Conservation (phyloP, 2,329 filamentous ascomycete genomes). For the Clarireedia homoeocarpa region DNA sequence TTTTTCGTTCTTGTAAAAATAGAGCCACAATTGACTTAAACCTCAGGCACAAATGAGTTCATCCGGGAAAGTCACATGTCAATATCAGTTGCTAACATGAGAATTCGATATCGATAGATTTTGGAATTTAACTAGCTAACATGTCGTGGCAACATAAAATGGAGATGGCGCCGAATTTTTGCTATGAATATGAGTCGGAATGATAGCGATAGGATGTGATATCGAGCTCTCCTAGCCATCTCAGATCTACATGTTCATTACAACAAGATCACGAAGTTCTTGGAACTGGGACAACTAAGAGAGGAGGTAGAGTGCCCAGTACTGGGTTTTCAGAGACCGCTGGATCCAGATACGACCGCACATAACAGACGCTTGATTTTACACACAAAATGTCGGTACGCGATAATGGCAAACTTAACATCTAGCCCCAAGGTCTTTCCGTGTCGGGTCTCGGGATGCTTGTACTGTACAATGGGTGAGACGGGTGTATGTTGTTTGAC, state of each 20-base stretch:
- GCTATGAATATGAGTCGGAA: too few species aligned
- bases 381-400: background rate
- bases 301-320: too few species aligned
- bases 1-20: background rate
- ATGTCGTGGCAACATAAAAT: too few species aligned
- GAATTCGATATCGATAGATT: background rate
- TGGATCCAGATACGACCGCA: too few species aligned
- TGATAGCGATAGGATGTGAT: too few species aligned
- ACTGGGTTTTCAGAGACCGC: too few species aligned
- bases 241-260: too few species aligned
- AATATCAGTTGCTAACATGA: background rate
- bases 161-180: too few species aligned
- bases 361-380: background rate
- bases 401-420: background rate
- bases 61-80: background rate
- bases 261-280: too few species aligned
- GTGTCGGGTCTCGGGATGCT: slow-evolving; percentile 4
- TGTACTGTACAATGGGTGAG: background rate
- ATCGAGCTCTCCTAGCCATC: too few species aligned
- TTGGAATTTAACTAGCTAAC: too few species aligned
- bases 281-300: too few species aligned
- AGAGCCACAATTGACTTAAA: background rate
- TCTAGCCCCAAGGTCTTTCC: slow-evolving; percentile 1
- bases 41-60: background rate
- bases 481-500: slow-evolving; percentile 7